These are phyloP conservation scores for Trichoderma sp. DNA, from an alignment of 2,329 filamentous ascomycete genomes.

Conservation along the genomic window DNA sequence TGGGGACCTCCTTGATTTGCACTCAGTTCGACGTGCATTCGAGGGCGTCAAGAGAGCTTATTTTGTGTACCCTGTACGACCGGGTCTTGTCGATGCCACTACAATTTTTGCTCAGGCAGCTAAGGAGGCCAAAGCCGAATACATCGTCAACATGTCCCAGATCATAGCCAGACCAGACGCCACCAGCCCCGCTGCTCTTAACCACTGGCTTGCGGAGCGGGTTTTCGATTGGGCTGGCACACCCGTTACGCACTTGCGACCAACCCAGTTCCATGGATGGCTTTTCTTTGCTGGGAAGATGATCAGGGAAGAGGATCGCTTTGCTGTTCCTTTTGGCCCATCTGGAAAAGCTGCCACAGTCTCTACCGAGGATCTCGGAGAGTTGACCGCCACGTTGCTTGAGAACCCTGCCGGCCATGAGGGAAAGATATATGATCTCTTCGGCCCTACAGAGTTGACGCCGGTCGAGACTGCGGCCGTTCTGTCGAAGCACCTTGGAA, in stretches of 20 bases:
- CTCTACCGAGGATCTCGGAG: too few species aligned
- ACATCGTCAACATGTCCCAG: too few species aligned
- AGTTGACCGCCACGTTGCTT: too few species aligned
- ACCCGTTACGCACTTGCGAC: not conserved
- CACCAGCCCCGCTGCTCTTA: too few species aligned
- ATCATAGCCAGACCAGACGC: too few species aligned
- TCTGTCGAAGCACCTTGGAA: slow-evolving; percentile 2
- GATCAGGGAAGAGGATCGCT: not conserved
- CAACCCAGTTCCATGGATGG: not conserved
- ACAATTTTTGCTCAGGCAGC: too few species aligned
- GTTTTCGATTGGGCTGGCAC: slow-evolving; percentile 14
- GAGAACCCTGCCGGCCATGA: slow-evolving; percentile 11
- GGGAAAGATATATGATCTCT: not conserved
- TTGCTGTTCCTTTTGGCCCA: not conserved
- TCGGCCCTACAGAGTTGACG: slow-evolving; percentile 1
- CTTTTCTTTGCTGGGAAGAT: not conserved
- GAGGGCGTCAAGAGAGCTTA: slow-evolving; percentile 4
- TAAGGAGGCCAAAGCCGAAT: too few species aligned
- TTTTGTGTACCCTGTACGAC: slow-evolving; percentile 3
- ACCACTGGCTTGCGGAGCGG: slow-evolving; percentile 11
- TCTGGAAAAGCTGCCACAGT: too few species aligned
- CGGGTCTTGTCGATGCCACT: too few species aligned
- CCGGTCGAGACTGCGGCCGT: slow-evolving; percentile 8
- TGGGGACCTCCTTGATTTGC: slow-evolving; percentile 3
- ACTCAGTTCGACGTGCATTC: slow-evolving; percentile 10